Percentiles rank a stretch among this genome's conserved stretches.
Conservation (phyloP, 148 eudicot genomes). For the Rhododendron molle region DNA sequence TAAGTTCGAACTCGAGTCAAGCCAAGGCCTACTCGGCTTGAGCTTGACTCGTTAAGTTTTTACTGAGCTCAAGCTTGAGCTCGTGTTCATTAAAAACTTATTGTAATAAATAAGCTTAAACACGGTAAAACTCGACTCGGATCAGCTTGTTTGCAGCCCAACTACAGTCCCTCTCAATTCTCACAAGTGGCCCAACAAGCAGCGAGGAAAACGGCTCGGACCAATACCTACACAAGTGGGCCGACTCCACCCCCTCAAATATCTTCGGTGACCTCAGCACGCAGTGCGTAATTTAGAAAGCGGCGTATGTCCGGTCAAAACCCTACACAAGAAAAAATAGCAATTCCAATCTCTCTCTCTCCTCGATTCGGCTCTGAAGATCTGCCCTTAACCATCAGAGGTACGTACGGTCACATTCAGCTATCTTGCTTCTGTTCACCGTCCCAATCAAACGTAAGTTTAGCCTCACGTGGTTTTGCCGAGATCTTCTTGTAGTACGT, state of each 20-base stretch:
- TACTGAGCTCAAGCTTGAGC: too few species aligned
- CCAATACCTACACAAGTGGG: neutral
- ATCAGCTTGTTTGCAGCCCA: too few species aligned
- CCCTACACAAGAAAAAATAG: neutral
- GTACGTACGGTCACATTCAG: neutral
- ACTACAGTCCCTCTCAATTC: too few species aligned
- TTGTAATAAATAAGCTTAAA: too few species aligned
- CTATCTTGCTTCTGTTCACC: neutral
- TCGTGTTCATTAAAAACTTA: too few species aligned
- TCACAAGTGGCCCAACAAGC: neutral
- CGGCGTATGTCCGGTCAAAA: constrained; percentile 7
- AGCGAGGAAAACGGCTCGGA: neutral
- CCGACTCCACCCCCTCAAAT: neutral
- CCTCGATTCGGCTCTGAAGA: neutral
- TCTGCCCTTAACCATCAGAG: neutral
- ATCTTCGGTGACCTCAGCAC: neutral
- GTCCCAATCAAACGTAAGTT: neutral
- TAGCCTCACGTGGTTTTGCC: neutral
- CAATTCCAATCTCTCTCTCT: neutral
- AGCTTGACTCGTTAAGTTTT: too few species aligned
- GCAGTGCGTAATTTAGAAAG: neutral
- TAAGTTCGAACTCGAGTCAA: too few species aligned
- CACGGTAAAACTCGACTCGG: too few species aligned
- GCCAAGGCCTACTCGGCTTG: too few species aligned
- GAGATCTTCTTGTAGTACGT: neutral